Evolutionary conservation across 371 early-diverging fungal genomes (phyloP), one percentile per base, ranked within the genome.

Genomic region (Mucor racemosus): DNA sequence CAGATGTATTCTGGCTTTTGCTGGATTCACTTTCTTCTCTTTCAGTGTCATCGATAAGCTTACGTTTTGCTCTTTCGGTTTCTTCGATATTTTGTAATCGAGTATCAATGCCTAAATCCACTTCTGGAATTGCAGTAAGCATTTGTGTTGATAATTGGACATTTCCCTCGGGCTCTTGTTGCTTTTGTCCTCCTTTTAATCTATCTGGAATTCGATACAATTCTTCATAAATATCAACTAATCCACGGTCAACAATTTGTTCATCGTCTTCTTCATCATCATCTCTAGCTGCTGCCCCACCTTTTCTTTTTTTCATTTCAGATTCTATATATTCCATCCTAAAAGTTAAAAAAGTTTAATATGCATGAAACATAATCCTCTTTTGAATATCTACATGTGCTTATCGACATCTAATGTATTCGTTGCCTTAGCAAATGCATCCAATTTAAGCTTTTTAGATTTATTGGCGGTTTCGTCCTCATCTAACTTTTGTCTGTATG

Each of bases 81-180:
- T 89, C 91, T 71, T 93, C 95, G 60, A 94, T 94, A 64, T 93
- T 94, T 57, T 86, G 80, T 26, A 94, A 70, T 58, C 91, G 89
- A 36, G 87, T 83, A 64, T 86, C 89, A 41, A 93, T 90, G 41
- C 96, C 97, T 4, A 97, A 80, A 74, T 96, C 96, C 5, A 96
- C 93, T 75, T 96, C 96, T 5, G 96, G 97, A 60, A 97, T 95
- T 9, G 95, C 93, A 8, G 95, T 94, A 40, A 97, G 72, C 96
- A 97, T 95, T 40, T 92, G 85, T 9, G 95, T 85, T 4, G 95
- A 95, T 39, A 93, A 75, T 46, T 94, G 91, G 2, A 95, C 93
- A 67, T 91, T 95, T 21, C 95, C 96, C 71, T 97, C 96, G 17
- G 80, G 77, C 31, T 92, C 86, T 0, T 85, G 86, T 66, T 87